These are phyloP conservation scores for Scalesia atractyloides DNA, from an alignment of 129 eudicot genomes.

Conservation along the genomic window DNA sequence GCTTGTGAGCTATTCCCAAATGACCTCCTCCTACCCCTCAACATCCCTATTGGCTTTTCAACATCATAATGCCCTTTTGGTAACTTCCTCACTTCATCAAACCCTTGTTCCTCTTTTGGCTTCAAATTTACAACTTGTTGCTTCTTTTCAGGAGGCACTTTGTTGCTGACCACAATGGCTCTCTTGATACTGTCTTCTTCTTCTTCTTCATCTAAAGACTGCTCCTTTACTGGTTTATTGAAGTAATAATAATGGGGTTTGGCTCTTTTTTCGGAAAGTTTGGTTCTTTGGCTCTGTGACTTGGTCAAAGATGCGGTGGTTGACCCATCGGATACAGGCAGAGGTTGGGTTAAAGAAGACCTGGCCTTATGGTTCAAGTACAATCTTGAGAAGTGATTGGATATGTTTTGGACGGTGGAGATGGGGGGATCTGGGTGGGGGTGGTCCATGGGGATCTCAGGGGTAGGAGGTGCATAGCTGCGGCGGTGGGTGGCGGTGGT, in stretches of 20 bases:
- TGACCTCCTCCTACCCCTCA: constrained; percentile 55
- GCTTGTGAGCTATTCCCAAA: constrained; percentile 66
- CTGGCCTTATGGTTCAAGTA: constrained; percentile 58
- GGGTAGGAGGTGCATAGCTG: constrained; percentile 19
- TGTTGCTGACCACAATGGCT: constrained; percentile 35
- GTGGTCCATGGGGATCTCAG: constrained; percentile 5
- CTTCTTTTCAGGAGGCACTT: neutral
- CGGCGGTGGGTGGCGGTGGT: constrained; percentile 24
- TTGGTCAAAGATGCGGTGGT: constrained; percentile 46
- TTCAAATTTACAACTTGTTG: constrained; percentile 15
- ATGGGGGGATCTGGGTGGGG: neutral
- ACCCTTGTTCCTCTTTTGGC: constrained; percentile 8
- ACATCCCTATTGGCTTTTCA: constrained; percentile 28
- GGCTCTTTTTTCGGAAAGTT: constrained; percentile 9
- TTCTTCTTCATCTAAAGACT: neutral
- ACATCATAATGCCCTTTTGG: constrained; percentile 35
- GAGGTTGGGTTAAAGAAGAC: constrained; percentile 34
- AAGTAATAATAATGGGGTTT: constrained; percentile 38
- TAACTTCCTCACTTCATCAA: constrained; percentile 32
- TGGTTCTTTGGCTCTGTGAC: constrained; percentile 42
- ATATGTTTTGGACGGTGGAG: constrained; percentile 60
- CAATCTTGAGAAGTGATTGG: constrained; percentile 72
- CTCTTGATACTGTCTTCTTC: constrained; percentile 40
- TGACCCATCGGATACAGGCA: constrained; percentile 13
- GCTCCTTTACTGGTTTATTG: constrained; percentile 27